Evolutionary conservation across 768 basidiomycete species (phyloP).

Genomic region (Artomyces pyxidatus): DNA sequence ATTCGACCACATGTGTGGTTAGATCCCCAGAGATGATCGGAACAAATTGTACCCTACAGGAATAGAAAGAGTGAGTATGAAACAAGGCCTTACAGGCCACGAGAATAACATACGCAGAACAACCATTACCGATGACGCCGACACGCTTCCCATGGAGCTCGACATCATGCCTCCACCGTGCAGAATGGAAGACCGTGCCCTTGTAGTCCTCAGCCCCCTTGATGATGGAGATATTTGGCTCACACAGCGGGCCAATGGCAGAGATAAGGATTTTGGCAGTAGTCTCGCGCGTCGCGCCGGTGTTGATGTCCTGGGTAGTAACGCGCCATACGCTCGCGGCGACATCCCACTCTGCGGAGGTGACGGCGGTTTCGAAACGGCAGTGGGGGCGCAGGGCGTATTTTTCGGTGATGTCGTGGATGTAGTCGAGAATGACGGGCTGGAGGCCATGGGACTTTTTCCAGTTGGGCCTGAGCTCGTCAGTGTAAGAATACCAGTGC

Average conservation of each 20-base stretch:
- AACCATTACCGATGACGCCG: constrained; percentile 58
- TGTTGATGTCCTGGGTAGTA: constrained; percentile 16
- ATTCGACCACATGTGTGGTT: constrained; percentile 44
- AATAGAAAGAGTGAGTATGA: background rate
- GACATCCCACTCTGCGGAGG: constrained; percentile 23
- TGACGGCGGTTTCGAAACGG: constrained; percentile 21
- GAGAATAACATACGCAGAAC: constrained; percentile 35
- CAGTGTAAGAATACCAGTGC: constrained; percentile 23
- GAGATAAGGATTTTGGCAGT: constrained; percentile 22
- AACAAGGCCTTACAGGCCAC: background rate
- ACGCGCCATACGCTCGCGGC: constrained; percentile 19
- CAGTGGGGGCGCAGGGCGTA: constrained; percentile 17
- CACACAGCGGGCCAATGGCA: constrained; percentile 21
- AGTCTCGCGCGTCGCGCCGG: constrained; percentile 11
- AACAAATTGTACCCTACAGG: constrained; percentile 48
- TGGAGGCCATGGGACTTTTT: constrained; percentile 16
- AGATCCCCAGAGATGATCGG: constrained; percentile 43
- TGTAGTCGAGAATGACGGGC: constrained; percentile 23
- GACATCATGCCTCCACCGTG: constrained; percentile 47
- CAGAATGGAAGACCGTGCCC: constrained; percentile 48
- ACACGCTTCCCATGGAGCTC: constrained; percentile 43
- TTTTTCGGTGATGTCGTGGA: constrained; percentile 13
- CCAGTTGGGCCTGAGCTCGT: constrained; percentile 23
- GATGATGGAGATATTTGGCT: constrained; percentile 19
- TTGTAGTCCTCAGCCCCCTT: constrained; percentile 29